Evolutionary conservation across 352 stramenopile genomes (phyloP), one percentile per base, ranked within the genome.

Genomic region (Phytophthora hybrid): DNA sequence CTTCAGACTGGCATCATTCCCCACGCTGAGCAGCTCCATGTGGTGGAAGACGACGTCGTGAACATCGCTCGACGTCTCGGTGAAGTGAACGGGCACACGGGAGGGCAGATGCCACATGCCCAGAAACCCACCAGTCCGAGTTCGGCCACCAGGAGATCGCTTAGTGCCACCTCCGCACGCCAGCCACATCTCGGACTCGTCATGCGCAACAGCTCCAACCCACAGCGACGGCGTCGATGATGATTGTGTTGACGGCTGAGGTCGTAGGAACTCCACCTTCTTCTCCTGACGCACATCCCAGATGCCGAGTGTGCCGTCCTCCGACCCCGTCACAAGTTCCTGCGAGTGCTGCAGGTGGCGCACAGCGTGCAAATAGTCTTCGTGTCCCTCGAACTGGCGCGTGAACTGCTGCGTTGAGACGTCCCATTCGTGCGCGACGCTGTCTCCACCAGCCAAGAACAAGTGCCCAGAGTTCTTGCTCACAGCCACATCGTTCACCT

Each of bases 51-150:
- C 80, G 23, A 93, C 74, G 39, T 89, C 85, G 51, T 92, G 83
- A 47, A 94, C 79, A 75, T 94, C 80, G n/a, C 74, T 78, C 11
- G 77, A 65, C 29, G 86, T 91, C 54, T 79, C 74, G 8, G 85
- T 93, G 51, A 80, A 87, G 51, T 93, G 85, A 46, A 94, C 78
- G 0, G 86, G 84, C 19, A 93, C 84, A 39, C 85, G 86, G 16
- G 88, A 93, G 19, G 88, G 88, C 59, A 94, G 63, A 62, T 94
- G 85, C 88, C 88, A 94, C 83, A 94, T 90, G 52, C 85, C 77
- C 6, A 93, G 41, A 66, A 93, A 94, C 0, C 88, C 88, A 5
- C 79, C 71, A 29, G 32, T 76, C 31, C 59, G 62, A 59, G 66
- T 57, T 73, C 62, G 51, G 4, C 63, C 54, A 10, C 77, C 71